These are phyloP conservation scores for Neospora caninum DNA, from an alignment of 169 alveolate species.

Conservation along the genomic window DNA sequence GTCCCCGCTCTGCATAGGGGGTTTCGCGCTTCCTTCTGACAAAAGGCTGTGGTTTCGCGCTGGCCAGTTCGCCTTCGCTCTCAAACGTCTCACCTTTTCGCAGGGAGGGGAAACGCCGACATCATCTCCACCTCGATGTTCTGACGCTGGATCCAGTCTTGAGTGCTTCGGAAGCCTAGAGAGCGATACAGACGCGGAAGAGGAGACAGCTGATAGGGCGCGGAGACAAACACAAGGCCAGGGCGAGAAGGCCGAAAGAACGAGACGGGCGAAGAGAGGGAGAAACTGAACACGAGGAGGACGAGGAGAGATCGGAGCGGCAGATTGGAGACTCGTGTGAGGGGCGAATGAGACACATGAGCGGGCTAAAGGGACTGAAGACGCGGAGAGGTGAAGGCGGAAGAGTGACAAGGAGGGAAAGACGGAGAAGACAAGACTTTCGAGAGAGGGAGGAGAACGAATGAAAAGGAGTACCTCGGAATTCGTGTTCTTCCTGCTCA, in stretches of 20 bases:
- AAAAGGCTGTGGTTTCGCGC: too few species aligned
- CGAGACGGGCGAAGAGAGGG: not conserved
- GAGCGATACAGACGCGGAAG: not conserved
- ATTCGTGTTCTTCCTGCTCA: constrained; percentile 48
- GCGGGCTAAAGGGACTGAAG: not conserved
- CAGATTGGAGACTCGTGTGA: not conserved
- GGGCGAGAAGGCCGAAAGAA: not conserved
- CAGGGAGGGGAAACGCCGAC: constrained; percentile 72
- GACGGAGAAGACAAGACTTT: not conserved
- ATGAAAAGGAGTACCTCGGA: constrained; percentile 18
- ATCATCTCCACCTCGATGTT: constrained; percentile 70
- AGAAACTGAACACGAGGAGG: not conserved
- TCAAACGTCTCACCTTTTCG: constrained; percentile 57
- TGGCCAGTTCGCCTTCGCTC: too few species aligned
- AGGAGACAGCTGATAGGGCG: too few species aligned
- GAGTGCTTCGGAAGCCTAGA: constrained; percentile 64
- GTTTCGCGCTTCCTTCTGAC: too few species aligned
- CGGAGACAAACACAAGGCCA: too few species aligned
- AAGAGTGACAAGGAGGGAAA: not conserved
- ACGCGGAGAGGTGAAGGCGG: not conserved
- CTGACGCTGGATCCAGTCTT: constrained; percentile 73
- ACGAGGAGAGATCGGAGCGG: not conserved
- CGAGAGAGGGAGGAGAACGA: not conserved
- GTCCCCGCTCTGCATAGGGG: too few species aligned
- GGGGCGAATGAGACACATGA: not conserved